Evolutionary conservation across 768 basidiomycete genomes (phyloP).

Genomic region (Collybiopsis luxurians): DNA sequence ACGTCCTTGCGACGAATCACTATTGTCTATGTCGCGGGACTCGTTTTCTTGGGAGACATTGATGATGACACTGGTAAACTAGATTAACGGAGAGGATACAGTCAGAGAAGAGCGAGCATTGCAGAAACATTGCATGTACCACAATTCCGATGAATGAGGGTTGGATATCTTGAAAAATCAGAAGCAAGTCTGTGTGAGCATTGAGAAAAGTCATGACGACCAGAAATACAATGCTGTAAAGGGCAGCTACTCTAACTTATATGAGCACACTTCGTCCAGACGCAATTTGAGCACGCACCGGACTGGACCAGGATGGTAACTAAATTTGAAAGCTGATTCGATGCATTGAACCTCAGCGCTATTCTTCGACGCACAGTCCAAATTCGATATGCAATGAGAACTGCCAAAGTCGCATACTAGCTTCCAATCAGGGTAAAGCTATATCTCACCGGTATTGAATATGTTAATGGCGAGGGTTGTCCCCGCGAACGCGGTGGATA

Average conservation of each 20-base stretch:
- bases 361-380: slow-evolving; percentile 1
- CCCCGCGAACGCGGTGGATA: background rate
- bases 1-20: background rate
- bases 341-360: background rate
- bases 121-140: background rate
- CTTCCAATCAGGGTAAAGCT: no score
- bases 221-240: background rate
- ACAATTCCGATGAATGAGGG: no score
- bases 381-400: background rate
- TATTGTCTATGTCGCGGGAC: background rate
- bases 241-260: background rate
- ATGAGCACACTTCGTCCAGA: background rate
- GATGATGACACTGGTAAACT: background rate
- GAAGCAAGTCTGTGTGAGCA: background rate
- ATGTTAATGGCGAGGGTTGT: background rate
- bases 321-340: background rate
- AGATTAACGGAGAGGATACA: background rate
- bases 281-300: no score
- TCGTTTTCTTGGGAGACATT: background rate
- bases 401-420: background rate
- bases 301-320: no score
- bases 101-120: background rate
- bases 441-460: background rate
- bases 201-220: background rate
- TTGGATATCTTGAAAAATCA: no score